Conservation (phyloP, 2,329 filamentous ascomycete species). For the Pseudomassariella vexata region DNA sequence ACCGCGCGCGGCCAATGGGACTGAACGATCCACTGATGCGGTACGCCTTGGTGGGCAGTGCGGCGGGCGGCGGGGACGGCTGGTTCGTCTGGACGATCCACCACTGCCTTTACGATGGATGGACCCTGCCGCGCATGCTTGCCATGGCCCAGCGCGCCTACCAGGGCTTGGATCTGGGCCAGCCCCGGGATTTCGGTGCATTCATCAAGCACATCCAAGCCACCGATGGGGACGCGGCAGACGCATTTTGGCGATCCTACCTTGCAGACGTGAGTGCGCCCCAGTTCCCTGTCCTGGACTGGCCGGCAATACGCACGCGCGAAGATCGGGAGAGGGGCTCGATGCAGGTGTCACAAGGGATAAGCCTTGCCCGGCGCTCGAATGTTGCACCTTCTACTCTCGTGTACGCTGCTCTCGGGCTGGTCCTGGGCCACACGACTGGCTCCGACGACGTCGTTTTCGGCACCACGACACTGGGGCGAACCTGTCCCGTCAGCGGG, state of each 20-base stretch:
- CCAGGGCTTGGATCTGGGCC: background rate
- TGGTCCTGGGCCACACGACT: background rate
- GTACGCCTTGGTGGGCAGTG: slow-evolving; percentile 4
- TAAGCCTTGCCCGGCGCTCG: too few species aligned
- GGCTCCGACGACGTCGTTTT: background rate
- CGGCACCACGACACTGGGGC: background rate
- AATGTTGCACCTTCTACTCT: too few species aligned
- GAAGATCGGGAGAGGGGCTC: too few species aligned
- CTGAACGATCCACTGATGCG: slow-evolving; percentile 2
- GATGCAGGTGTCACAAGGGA: too few species aligned
- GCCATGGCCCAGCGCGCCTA: background rate
- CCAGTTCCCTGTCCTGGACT: background rate
- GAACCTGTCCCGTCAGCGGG: background rate
- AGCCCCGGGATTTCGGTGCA: background rate
- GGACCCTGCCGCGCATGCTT: background rate
- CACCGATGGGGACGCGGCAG: background rate
- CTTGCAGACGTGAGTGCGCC: background rate
- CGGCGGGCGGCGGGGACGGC: too few species aligned
- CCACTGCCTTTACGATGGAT: background rate
- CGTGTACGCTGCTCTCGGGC: background rate
- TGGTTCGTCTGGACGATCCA: slow-evolving; percentile 1
- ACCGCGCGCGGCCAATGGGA: too few species aligned
- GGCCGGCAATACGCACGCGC: background rate
- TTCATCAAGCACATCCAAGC: background rate
- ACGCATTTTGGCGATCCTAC: background rate